Base-by-base conservation (phyloP, 768 basidiomycete species). In the Mycena pura region DNA sequence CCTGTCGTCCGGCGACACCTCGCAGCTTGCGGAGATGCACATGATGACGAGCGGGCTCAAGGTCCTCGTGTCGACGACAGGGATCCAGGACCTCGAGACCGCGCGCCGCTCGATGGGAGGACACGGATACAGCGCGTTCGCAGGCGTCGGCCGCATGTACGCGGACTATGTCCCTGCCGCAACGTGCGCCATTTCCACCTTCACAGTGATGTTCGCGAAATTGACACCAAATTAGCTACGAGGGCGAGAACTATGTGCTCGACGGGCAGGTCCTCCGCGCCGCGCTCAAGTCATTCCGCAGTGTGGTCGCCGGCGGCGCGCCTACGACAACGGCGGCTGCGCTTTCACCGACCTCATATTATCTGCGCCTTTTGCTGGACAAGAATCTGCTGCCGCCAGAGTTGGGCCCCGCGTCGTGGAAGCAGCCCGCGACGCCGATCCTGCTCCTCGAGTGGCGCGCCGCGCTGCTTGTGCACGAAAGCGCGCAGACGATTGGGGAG, bases 161-260 rank as follows among this genome's bases (percentile, higher is more conserved):
- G 86, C 85, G 4, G 84, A 89, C 70, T 85, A 85, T 62, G 76
- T 90, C 2, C 89, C 90, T 0, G 80, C 82, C 51, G 83, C 80
- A 24, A 91, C 90, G 86, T 89, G 67, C 10, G 84, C 76, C 17
- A 31, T 40, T 9, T 55, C 34, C 44, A 22, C 8, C 13, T 25
- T n/a, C 29, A 24, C 44, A 19, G 14, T 32, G 21, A 5, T n/a
- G n/a, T n/a, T n/a, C n/a, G n/a, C n/a, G n/a, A n/a, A n/a, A n/a
- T n/a, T n/a, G n/a, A n/a, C n/a, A 45, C n/a, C 15, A 17, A 29
- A 40, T 0, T 60, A 89, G 88, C 3, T 91, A 84, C 63, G 91
- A 92, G 75, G 90, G 91, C 14, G 91, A 93, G 68, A 92, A 93
- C 69, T 92, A 83, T 61, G 87, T 92, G 6, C 80, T 93, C 11